Evolutionary conservation across 2,329 filamentous ascomycete species (phyloP).

Genomic region (Teratosphaeria nubilosa): DNA sequence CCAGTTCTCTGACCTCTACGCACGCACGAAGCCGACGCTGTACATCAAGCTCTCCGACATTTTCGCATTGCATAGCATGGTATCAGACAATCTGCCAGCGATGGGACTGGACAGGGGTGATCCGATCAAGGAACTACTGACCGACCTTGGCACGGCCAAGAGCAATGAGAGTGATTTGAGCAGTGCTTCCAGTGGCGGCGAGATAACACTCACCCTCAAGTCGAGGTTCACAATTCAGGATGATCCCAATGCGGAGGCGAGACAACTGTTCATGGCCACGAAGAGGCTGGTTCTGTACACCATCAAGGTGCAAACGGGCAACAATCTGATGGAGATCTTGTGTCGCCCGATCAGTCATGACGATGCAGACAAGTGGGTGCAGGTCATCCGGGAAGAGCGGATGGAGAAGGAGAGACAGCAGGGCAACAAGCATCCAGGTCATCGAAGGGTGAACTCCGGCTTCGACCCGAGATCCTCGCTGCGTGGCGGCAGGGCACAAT

Average conservation of each 20-base stretch:
- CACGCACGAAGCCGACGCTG: conserved; percentile 91
- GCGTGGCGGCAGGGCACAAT: conserved; percentile 20
- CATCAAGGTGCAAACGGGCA: conserved; percentile 86
- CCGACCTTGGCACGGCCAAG: conserved; percentile 91
- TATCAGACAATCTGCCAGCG: conserved; percentile 65
- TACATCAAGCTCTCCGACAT: conserved; percentile 99
- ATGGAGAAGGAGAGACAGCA: conserved; percentile 27
- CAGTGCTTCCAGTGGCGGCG: conserved; percentile 21
- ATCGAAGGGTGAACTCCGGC: conserved; percentile 15
- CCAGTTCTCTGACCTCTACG: conserved; percentile 95
- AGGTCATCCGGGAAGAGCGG: conserved; percentile 74
- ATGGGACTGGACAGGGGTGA: conserved; percentile 79
- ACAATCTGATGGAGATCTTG: conserved; percentile 89
- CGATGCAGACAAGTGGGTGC: conserved; percentile 81
- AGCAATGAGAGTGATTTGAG: conserved; percentile 74
- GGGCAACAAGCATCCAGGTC: conserved; percentile 5
- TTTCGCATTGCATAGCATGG: conserved; percentile 85
- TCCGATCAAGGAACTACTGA: conserved; percentile 78
- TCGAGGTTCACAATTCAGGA: conserved; percentile 25
- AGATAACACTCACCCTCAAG: conserved; percentile 26
- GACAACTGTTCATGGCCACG: conserved; percentile 93
- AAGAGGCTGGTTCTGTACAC: conserved; percentile 97
- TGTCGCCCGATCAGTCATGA: conserved; percentile 79
- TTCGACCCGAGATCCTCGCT: conserved; percentile 24
- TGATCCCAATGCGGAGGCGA: conserved; percentile 87